Percentiles rank a stretch among this genome's conserved stretches.
Conservation (phyloP, 2,329 filamentous ascomycete genomes). For the Alternaria viburni region DNA sequence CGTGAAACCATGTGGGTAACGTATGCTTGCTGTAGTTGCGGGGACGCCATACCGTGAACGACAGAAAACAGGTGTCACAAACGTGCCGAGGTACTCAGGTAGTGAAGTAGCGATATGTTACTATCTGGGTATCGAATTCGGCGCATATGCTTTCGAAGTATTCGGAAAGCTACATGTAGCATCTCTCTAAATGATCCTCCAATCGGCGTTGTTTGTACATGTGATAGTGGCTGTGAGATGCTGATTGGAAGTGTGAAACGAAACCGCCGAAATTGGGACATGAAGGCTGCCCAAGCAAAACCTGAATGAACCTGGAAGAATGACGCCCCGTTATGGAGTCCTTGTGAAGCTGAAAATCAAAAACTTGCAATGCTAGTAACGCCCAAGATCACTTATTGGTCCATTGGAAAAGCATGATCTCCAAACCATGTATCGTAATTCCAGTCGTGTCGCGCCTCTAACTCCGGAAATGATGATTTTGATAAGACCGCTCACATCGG, state of each 20-base stretch:
- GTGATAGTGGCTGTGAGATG: constrained; percentile 10
- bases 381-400: neutral
- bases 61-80: neutral
- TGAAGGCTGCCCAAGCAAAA: neutral
- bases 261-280: constrained; percentile 3
- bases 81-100: neutral
- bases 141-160: constrained; percentile 6
- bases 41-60: constrained; percentile 6
- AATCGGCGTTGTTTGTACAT: constrained; percentile 23
- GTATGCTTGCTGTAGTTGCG: constrained; percentile 8
- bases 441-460: constrained; percentile 2
- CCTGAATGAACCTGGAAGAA: neutral
- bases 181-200: constrained; percentile 2
- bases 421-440: constrained; percentile 1
- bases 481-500: neutral
- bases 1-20: constrained; percentile 21
- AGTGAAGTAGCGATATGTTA: constrained; percentile 1
- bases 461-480: constrained; percentile 8
- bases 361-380: neutral
- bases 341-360: neutral
- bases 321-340: neutral
- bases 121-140: constrained; percentile 6
- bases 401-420: neutral
- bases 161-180: constrained; percentile 1
- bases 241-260: neutral